Evolutionary conservation across 768 basidiomycete genomes (phyloP).

Genomic region (Hericium alpestre): DNA sequence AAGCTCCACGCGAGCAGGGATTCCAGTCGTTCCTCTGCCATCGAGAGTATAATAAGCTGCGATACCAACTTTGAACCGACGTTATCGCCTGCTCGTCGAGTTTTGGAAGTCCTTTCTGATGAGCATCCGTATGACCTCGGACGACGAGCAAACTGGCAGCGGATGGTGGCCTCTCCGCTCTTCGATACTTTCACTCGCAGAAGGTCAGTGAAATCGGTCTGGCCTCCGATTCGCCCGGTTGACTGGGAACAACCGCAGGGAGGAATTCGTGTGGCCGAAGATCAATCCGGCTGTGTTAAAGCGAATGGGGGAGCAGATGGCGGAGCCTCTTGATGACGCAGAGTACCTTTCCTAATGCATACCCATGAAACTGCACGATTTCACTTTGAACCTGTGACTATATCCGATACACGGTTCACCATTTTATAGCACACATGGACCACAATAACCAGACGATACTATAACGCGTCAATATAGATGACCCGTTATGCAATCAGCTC

Average conservation of each 20-base stretch:
- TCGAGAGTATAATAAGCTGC: not conserved
- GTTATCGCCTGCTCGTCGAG: not conserved
- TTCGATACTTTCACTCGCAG: not conserved
- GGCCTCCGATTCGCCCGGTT: too few species aligned
- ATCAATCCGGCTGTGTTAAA: constrained; percentile 12
- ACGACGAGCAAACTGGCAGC: constrained; percentile 13
- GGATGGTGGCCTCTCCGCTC: constrained; percentile 2
- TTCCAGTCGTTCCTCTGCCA: not conserved
- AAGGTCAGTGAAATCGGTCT: too few species aligned
- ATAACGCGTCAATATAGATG: too few species aligned
- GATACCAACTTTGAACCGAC: too few species aligned
- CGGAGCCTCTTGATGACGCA: too few species aligned
- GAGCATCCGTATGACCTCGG: constrained; percentile 14
- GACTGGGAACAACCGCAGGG: not conserved
- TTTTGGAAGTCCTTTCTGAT: constrained; percentile 3
- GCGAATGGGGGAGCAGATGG: constrained; percentile 2
- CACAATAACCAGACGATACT: too few species aligned
- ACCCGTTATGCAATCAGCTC: too few species aligned
- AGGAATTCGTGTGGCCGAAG: constrained; percentile 11
- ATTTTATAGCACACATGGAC: too few species aligned
- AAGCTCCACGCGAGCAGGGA: not conserved
- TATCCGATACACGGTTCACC: too few species aligned
- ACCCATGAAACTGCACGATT: too few species aligned
- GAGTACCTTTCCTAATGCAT: too few species aligned
- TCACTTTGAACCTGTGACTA: too few species aligned